These are phyloP conservation scores for Gracilaria gracilis DNA, from an alignment of 23 red algal species.

Conservation along the genomic window DNA sequence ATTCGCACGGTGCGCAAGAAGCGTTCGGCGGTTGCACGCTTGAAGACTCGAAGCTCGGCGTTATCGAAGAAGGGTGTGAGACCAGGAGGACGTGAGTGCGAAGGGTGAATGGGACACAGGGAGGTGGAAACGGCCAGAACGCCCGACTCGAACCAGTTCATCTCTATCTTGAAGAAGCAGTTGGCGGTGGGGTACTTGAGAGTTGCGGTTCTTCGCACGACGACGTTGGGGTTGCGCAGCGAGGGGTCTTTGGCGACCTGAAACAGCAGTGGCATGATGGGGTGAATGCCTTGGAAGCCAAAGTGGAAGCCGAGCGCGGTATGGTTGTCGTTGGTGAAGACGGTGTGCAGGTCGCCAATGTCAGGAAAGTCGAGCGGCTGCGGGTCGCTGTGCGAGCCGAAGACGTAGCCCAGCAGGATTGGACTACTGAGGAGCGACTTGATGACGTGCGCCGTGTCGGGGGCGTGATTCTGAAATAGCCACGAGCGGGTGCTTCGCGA, in stretches of 20 bases:
- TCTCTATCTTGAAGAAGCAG: slow-evolving; percentile 57
- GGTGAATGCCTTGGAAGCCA: slow-evolving; percentile 61
- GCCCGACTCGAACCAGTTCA: slow-evolving; percentile 62
- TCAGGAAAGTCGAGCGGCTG: slow-evolving; percentile 53
- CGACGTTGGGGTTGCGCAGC: slow-evolving; percentile 50
- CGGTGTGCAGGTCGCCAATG: slow-evolving; percentile 60
- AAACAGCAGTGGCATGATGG: slow-evolving; percentile 52
- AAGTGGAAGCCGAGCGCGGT: slow-evolving; percentile 67
- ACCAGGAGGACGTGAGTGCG: background rate
- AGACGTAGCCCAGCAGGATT: slow-evolving; percentile 59
- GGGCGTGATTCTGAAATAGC: slow-evolving; percentile 52
- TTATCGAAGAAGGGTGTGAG: slow-evolving; percentile 41
- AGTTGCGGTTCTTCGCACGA: slow-evolving; percentile 43
- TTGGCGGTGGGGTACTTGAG: background rate
- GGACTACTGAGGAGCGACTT: slow-evolving; percentile 45
- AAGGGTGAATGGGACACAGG: slow-evolving; percentile 1
- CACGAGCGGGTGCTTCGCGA: slow-evolving; percentile 55
- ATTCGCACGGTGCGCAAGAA: background rate
- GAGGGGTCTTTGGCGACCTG: slow-evolving; percentile 53
- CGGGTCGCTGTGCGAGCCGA: slow-evolving; percentile 13
- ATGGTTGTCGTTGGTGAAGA: slow-evolving; percentile 45
- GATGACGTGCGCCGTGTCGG: slow-evolving; percentile 45
- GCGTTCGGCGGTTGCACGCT: slow-evolving; percentile 7
- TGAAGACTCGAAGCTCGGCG: slow-evolving; percentile 53
- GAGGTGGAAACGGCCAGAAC: slow-evolving; percentile 41